Evolutionary conservation across 2,329 filamentous ascomycete genomes (phyloP).

Genomic region (Sporothrix euskadiensis): DNA sequence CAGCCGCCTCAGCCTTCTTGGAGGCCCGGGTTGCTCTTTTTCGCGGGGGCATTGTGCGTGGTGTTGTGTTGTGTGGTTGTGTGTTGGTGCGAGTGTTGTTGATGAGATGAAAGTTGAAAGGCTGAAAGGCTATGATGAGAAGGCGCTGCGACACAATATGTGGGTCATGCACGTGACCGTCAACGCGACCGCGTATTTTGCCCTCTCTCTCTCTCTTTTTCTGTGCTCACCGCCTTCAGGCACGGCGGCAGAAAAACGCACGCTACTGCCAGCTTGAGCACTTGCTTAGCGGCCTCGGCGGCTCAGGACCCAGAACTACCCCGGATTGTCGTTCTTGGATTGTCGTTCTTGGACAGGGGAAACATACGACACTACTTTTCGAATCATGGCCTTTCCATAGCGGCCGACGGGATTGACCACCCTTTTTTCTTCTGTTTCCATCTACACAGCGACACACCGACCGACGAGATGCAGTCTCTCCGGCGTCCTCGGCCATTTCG

Average conservation of each 20-base stretch:
- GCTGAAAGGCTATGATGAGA: neutral
- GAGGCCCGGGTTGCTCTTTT: constrained; percentile 25
- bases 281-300: neutral
- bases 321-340: constrained; percentile 17
- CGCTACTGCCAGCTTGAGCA: constrained; percentile 4
- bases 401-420: neutral
- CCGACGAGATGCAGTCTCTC: neutral
- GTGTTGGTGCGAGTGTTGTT: neutral
- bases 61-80: neutral
- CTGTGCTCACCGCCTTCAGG: constrained; percentile 9
- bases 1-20: constrained; percentile 24
- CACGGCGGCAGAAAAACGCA: neutral
- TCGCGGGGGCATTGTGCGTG: constrained; percentile 24
- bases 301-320: neutral
- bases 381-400: neutral
- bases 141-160: neutral
- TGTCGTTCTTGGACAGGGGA: neutral
- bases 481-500: neutral
- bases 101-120: neutral
- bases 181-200: neutral
- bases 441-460: no score
- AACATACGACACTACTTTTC: neutral
- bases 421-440: neutral
- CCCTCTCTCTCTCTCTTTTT: no score
- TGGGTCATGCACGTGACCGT: neutral